Evolutionary conservation across 2,329 filamentous ascomycete species (phyloP), one percentile per base, ranked within the genome.

Genomic region (Tolypocladium tundrense): DNA sequence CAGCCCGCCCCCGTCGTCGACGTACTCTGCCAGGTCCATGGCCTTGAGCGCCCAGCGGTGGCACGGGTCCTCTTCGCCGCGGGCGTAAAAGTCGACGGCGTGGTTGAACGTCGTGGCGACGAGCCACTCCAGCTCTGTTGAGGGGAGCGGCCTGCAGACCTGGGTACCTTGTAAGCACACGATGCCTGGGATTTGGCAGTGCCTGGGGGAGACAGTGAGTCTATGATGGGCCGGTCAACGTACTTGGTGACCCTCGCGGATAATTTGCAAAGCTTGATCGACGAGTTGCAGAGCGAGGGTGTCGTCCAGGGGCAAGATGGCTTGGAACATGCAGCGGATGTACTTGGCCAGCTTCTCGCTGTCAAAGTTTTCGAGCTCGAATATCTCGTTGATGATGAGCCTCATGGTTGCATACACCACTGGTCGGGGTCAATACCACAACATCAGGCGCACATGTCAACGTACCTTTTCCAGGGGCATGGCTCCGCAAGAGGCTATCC

Each of bases 71-170:
- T 83, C 79, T 31, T 87, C 77, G 1, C 78, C 76, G 1, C 72
- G 74, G 14, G 79, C 77, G 64, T 83, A 85, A n/a, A 82, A 77
- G 64, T 91, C 88, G 6, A 91, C 75, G 0, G 82, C 85, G 60
- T 85, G 84, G 63, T 92, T 92, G 69, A 88, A 91, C 0, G 82
- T 75, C 7, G 79, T 83, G 1, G 83, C 82, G 0, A 84, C 83
- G n/a, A 94, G 79, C 87, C 88, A 94, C 65, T 91, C 86, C 1
- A 92, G 72, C 66, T 94, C 90, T 4, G 81, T 78, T 0, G 73
- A 65, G 0, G 89, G 88, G 66, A 90, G 90, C 1, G 72, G 68
- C 1, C 73, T 68, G 27, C 74, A 63, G n/a, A 66, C 71, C 74
- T 78, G 53, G 16, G 10, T 19, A 13, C 9, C 8, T 13, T 11